A percentile compares a stretch with the other conserved stretches of the same genome.
Conservation (phyloP, 306 rosid genomes). For the Carpinus fangiana region DNA sequence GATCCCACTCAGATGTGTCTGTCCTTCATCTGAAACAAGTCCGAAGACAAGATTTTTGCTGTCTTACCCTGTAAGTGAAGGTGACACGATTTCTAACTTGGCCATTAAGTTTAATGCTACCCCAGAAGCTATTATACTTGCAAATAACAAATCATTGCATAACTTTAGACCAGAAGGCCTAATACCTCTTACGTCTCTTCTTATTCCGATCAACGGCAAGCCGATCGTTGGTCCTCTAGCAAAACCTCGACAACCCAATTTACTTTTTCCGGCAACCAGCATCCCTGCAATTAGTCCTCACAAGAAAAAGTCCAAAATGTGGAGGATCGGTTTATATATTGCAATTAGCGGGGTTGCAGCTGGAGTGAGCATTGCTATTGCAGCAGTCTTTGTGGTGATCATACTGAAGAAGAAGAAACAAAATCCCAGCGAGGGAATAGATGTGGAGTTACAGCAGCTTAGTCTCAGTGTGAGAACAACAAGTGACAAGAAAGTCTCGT, state of each 20-base stretch:
- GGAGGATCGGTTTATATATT: constrained; percentile 43
- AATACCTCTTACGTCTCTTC: constrained; percentile 54
- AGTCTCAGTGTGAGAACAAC: constrained; percentile 79
- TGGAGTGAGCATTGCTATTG: constrained; percentile 54
- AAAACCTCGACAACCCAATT: constrained; percentile 49
- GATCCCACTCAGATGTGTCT: constrained; percentile 76
- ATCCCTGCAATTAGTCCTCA: constrained; percentile 41
- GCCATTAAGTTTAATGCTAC: constrained; percentile 69
- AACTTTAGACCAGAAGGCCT: constrained; percentile 34
- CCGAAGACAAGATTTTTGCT: constrained; percentile 51
- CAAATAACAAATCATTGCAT: constrained; percentile 47
- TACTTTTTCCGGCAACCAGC: constrained; percentile 38
- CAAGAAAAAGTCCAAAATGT: constrained; percentile 59
- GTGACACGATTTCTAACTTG: constrained; percentile 61
- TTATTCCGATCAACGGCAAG: constrained; percentile 61
- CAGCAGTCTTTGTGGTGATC: constrained; percentile 45
- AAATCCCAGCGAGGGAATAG: constrained; percentile 46
- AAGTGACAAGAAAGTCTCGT: constrained; percentile 78
- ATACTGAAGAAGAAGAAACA: constrained; percentile 50
- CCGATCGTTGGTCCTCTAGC: constrained; percentile 48
- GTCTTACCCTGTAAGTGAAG: constrained; percentile 67
- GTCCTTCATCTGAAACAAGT: constrained; percentile 52
- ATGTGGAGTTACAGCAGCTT: constrained; percentile 79
- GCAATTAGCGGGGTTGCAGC: constrained; percentile 46
- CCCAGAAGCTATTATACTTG: constrained; percentile 51